A percentile compares a stretch with the other conserved stretches of the same genome.
Conservation (phyloP, 441 rosid species). For the Populus trichocarpa region DNA sequence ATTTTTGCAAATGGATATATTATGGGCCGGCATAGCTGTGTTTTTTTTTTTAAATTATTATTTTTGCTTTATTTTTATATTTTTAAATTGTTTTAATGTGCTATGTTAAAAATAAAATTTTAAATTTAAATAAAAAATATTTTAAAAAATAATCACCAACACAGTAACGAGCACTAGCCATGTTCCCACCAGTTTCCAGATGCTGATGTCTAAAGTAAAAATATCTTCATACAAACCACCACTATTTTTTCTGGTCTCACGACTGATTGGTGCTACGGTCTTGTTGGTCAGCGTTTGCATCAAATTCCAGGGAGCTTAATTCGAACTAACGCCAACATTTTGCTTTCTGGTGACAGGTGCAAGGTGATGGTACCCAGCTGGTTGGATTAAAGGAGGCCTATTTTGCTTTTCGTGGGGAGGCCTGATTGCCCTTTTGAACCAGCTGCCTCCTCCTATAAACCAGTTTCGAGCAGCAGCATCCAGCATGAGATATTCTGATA, state of each 20-base stretch:
- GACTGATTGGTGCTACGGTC: neutral
- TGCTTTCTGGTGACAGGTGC: neutral
- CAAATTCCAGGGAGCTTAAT: neutral
- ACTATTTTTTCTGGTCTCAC: neutral
- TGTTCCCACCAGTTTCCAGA: neutral
- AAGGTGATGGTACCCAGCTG: neutral
- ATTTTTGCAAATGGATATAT: neutral
- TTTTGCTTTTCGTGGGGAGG: neutral
- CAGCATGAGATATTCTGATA: neutral
- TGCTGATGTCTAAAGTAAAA: neutral
- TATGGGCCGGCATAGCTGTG: too few species aligned
- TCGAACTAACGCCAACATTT: neutral
- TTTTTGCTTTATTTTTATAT: too few species aligned
- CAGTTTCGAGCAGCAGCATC: neutral
- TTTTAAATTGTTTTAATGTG: too few species aligned
- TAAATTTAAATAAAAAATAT: too few species aligned
- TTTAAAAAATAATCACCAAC: too few species aligned
- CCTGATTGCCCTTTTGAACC: neutral
- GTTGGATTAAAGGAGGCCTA: neutral
- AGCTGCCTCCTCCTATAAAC: neutral
- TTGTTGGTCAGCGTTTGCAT: neutral
- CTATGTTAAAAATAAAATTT: too few species aligned
- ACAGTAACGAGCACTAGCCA: too few species aligned
- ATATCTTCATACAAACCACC: too few species aligned
- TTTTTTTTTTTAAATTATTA: too few species aligned